Conservation (phyloP, 495 filamentous ascomycete genomes). For the Daldinia childiae region DNA sequence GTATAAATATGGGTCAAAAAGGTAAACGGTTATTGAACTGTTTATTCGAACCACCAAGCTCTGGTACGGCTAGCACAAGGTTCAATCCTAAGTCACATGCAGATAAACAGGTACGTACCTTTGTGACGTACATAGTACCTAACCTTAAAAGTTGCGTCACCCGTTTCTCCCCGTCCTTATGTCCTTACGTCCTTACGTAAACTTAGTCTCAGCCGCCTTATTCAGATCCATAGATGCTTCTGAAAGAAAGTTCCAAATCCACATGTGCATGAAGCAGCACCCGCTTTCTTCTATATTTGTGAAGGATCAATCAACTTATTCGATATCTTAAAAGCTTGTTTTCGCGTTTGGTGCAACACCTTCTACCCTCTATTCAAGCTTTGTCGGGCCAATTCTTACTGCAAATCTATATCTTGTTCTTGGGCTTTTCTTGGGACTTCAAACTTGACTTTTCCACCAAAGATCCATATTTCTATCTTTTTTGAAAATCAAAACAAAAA, state of each 20-base stretch:
- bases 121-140: neutral
- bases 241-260: neutral
- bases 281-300: constrained; percentile 1
- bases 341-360: neutral
- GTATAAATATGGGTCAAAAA: too few species aligned
- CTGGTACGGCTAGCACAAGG: too few species aligned
- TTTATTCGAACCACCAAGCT: too few species aligned
- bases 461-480: too few species aligned
- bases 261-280: neutral
- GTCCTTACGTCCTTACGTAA: constrained; percentile 13
- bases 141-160: constrained; percentile 1
- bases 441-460: neutral
- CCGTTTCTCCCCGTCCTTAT: constrained; percentile 15
- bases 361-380: constrained; percentile 1
- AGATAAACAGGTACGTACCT: neutral
- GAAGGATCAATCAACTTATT: neutral
- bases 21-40: too few species aligned
- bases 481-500: too few species aligned
- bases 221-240: neutral
- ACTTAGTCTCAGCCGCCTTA: constrained; percentile 1
- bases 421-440: neutral
- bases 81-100: neutral
- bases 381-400: neutral
- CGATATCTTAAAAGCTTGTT: constrained; percentile 1
- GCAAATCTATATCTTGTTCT: constrained; percentile 13